Evolutionary conservation across 1,284 basidiomycete genomes (phyloP).

Genomic region (Moesziomyces parantarcticus): DNA sequence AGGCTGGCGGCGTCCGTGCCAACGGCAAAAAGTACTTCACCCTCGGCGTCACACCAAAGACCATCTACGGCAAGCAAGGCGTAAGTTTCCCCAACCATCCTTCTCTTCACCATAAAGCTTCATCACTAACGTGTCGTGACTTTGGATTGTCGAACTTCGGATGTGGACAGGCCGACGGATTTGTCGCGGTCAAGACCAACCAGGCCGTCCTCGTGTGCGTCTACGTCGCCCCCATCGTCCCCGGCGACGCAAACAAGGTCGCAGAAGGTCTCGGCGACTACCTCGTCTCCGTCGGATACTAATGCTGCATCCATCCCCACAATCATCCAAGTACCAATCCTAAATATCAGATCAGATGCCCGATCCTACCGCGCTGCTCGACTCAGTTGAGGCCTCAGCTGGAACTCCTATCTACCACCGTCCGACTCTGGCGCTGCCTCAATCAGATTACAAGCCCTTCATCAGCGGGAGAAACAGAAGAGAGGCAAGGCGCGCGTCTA

Average conservation of each 20-base stretch:
- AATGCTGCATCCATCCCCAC: background rate
- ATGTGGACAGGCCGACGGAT: conserved; percentile 78
- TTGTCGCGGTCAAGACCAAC: conserved; percentile 84
- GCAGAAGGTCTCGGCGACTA: conserved; percentile 73
- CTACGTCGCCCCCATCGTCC: conserved; percentile 77
- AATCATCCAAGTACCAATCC: background rate
- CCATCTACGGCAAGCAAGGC: conserved; percentile 83
- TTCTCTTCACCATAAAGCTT: background rate
- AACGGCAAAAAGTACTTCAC: conserved; percentile 84
- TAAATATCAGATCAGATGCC: too few relatives aligned
- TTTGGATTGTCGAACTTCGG: background rate
- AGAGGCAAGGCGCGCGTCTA: background rate
- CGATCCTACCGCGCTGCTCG: background rate
- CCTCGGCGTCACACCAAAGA: conserved; percentile 74
- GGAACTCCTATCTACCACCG: too few relatives aligned
- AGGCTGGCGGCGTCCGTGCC: conserved; percentile 77
- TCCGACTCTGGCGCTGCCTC: too few relatives aligned
- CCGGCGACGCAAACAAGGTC: conserved; percentile 77
- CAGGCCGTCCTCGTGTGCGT: conserved; percentile 86
- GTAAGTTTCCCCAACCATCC: conserved; percentile 71
- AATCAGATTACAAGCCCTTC: background rate
- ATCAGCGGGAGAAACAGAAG: background rate
- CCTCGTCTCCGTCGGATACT: conserved; percentile 63
- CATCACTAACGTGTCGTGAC: background rate
- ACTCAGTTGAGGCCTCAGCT: too few relatives aligned